These are phyloP conservation scores for Epichloe typhina DNA, from an alignment of 2,329 filamentous ascomycete genomes.

Conservation along the genomic window DNA sequence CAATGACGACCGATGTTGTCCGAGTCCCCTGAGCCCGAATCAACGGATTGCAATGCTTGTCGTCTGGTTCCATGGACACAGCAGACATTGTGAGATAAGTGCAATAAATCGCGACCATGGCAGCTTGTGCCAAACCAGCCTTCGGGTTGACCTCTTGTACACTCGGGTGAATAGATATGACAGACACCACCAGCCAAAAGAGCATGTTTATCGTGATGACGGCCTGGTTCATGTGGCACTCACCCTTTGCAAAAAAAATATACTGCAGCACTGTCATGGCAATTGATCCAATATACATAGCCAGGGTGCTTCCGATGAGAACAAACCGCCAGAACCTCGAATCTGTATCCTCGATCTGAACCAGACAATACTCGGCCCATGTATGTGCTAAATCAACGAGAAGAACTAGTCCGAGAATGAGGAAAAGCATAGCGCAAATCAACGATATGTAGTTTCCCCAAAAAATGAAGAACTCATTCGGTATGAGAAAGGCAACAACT, in stretches of 20 bases:
- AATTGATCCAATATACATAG: constrained; percentile 85
- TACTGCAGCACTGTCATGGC: constrained; percentile 97
- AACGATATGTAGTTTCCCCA: constrained; percentile 83
- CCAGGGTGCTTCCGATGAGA: constrained; percentile 79
- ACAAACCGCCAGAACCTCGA: constrained; percentile 74
- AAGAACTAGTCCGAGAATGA: constrained; percentile 81
- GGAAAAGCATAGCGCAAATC: constrained; percentile 78
- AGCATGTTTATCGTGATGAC: constrained; percentile 90
- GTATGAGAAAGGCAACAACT: constrained; percentile 88
- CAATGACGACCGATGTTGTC: constrained; percentile 80
- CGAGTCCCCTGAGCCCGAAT: constrained; percentile 75
- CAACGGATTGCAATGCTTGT: constrained; percentile 87
- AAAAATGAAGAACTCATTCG: constrained; percentile 91
- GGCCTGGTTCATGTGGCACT: constrained; percentile 91
- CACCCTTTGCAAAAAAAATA: constrained; percentile 75
- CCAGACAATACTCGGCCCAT: constrained; percentile 93
- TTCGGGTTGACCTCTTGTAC: constrained; percentile 88
- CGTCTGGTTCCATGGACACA: constrained; percentile 94
- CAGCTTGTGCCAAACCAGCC: constrained; percentile 89
- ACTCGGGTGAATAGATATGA: constrained; percentile 76
- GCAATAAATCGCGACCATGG: constrained; percentile 96
- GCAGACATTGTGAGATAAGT: constrained; percentile 97
- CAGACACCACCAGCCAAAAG: constrained; percentile 66
- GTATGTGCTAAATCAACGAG: constrained; percentile 91
- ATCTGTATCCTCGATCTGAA: constrained; percentile 82